These are phyloP conservation scores for Salvia hispanica DNA, from an alignment of 257 asterid genomes.

Conservation along the genomic window DNA sequence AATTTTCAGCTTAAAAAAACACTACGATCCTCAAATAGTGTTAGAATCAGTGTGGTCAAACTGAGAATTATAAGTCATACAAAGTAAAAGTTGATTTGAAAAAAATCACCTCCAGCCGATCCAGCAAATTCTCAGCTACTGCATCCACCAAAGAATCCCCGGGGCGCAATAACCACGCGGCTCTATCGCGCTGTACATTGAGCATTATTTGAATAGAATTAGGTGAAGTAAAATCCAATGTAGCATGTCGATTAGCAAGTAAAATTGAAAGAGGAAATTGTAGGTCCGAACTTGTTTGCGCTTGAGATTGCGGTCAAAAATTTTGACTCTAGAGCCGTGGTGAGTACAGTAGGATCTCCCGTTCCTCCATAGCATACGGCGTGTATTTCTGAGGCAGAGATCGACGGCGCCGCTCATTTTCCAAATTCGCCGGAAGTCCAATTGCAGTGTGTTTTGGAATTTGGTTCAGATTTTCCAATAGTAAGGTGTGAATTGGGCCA, in stretches of 20 bases:
- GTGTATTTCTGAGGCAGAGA: slow-evolving; percentile 43
- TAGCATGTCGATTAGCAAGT: slow-evolving; percentile 7
- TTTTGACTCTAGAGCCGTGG: slow-evolving; percentile 61
- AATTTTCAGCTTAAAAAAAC: slow-evolving; percentile 11
- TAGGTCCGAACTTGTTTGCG: slow-evolving; percentile 64
- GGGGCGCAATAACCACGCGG: slow-evolving; percentile 84
- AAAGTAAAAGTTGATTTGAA: background rate
- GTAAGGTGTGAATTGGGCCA: slow-evolving; percentile 6
- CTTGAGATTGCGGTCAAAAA: slow-evolving; percentile 91
- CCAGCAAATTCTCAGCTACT: slow-evolving; percentile 85
- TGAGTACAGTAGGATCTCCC: slow-evolving; percentile 53
- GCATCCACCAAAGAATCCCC: slow-evolving; percentile 74
- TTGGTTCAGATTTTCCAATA: background rate
- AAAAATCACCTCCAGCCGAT: slow-evolving; percentile 75
- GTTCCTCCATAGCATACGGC: slow-evolving; percentile 30
- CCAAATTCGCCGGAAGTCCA: slow-evolving; percentile 22
- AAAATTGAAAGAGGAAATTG: background rate
- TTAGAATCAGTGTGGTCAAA: background rate
- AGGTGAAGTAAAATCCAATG: background rate
- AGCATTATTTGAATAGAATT: background rate
- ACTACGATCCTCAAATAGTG: background rate
- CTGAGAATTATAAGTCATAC: background rate
- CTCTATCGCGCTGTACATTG: slow-evolving; percentile 80
- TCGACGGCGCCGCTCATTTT: slow-evolving; percentile 43
- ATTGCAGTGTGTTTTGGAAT: background rate